A percentile compares a stretch with the other conserved stretches of the same genome.
These are phyloP conservation scores for Hypoxylon perforatum DNA, from an alignment of 495 filamentous ascomycete genomes.

Conservation along the genomic window DNA sequence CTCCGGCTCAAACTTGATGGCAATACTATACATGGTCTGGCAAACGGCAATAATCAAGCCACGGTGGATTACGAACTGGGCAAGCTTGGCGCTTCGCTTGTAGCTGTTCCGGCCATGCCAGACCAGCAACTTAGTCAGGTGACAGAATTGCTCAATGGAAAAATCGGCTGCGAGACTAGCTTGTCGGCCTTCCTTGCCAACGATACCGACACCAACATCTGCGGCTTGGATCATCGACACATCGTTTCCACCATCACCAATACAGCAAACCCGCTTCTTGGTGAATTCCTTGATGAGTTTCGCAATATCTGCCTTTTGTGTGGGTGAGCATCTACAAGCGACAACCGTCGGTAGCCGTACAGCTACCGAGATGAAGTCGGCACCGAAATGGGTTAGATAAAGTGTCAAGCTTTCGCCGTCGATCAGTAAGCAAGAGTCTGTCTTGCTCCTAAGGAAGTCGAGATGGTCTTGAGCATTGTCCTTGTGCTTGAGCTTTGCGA, in stretches of 20 bases:
- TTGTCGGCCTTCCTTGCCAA: slow-evolving; percentile 96
- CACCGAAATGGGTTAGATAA: slow-evolving; percentile 81
- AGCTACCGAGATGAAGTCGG: slow-evolving; percentile 87
- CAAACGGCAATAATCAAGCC: slow-evolving; percentile 94
- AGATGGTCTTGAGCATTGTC: slow-evolving; percentile 85
- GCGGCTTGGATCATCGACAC: slow-evolving; percentile 99
- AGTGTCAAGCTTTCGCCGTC: slow-evolving; percentile 90
- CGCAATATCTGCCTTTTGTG: slow-evolving; percentile 95
- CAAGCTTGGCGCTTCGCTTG: slow-evolving; percentile 93
- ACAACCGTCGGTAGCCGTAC: slow-evolving; percentile 92
- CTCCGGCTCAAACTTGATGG: slow-evolving; percentile 88
- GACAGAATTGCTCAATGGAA: slow-evolving; percentile 91
- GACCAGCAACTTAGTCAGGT: slow-evolving; percentile 95
- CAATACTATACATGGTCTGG: slow-evolving; percentile 97
- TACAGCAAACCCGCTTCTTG: slow-evolving; percentile 92
- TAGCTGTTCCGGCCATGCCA: slow-evolving; percentile 99
- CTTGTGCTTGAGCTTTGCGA: slow-evolving; percentile 82
- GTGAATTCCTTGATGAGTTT: slow-evolving; percentile 91
- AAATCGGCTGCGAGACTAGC: slow-evolving; percentile 96
- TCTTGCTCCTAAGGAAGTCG: slow-evolving; percentile 86
- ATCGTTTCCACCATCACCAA: slow-evolving; percentile 98
- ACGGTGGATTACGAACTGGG: slow-evolving; percentile 98
- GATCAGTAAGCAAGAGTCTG: slow-evolving; percentile 89
- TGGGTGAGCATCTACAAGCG: slow-evolving; percentile 96
- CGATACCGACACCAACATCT: slow-evolving; percentile 97